A percentile compares a stretch with the other conserved stretches of the same genome.
phyloP scores from a whole-genome alignment of 1,284 basidiomycete genomes.

The Ustilago cynodontis region DNA sequence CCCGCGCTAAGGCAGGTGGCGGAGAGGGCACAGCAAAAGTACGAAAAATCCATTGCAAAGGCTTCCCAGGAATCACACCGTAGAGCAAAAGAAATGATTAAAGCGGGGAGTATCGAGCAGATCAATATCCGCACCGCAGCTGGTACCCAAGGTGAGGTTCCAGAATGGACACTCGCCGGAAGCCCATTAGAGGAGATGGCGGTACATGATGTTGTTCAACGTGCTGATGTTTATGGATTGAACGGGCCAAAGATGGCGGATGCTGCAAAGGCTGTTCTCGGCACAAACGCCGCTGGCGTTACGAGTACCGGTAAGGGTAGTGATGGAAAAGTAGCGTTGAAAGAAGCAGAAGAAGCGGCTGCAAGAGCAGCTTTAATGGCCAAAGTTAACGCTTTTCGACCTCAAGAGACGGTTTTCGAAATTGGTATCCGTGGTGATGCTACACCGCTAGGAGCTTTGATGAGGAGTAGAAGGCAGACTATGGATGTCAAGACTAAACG shows the following conservation, averaged over 20 bases:
- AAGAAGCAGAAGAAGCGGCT: constrained; percentile 72
- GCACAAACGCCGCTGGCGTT: constrained; percentile 2
- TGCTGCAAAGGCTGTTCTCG: constrained; percentile 18
- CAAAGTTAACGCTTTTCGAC: constrained; percentile 84
- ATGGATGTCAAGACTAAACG: constrained; percentile 75
- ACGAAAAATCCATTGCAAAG: constrained; percentile 91
- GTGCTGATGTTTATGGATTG: constrained; percentile 57
- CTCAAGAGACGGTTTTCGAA: constrained; percentile 92
- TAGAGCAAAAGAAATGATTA: constrained; percentile 87
- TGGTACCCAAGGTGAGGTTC: constrained; percentile 33
- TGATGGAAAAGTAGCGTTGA: constrained; percentile 19
- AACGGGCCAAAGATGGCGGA: constrained; percentile 25
- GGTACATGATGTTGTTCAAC: constrained; percentile 76
- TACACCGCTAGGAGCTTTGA: constrained; percentile 73
- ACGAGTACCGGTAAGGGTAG: not conserved
- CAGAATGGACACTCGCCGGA: constrained; percentile 76
- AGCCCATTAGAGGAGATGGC: constrained; percentile 77
- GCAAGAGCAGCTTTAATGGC: constrained; percentile 78
- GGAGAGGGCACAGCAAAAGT: constrained; percentile 90
- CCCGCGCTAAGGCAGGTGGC: constrained; percentile 85
- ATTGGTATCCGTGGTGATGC: constrained; percentile 81
- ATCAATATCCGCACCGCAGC: constrained; percentile 46
- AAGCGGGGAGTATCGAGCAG: constrained; percentile 69
- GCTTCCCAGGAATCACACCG: constrained; percentile 87
- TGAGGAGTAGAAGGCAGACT: constrained; percentile 88